Conservation (phyloP, 2,329 filamentous ascomycete genomes). For the Lecanicillium sp. region DNA sequence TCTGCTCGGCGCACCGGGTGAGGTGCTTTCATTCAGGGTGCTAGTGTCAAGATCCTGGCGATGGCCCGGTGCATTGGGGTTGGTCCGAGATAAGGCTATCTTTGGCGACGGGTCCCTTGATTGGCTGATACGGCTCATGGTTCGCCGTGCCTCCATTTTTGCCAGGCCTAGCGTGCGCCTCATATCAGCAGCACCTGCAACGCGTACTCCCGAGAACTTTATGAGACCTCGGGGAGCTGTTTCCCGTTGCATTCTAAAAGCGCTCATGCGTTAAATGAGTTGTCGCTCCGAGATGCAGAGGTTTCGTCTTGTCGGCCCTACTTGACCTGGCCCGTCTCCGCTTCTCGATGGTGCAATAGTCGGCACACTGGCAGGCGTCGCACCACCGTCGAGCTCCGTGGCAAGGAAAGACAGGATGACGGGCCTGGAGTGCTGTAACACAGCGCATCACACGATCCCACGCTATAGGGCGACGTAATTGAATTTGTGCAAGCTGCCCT, state of each 20-base stretch:
- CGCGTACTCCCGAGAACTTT: not conserved
- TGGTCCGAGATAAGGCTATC: constrained; percentile 7
- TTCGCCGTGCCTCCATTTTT: not conserved
- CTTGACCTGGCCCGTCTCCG: no score
- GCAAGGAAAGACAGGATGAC: no score
- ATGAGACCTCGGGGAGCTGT: not conserved
- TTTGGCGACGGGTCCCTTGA: not conserved
- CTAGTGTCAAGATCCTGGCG: constrained; percentile 6
- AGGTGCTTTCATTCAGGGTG: no score
- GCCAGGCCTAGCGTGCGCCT: not conserved
- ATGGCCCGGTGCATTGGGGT: constrained; percentile 9
- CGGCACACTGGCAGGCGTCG: no score
- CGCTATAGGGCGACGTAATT: no score
- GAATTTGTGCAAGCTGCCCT: not conserved
- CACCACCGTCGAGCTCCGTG: no score
- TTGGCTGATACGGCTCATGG: constrained; percentile 2
- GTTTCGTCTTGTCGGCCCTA: no score
- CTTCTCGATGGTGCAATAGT: no score
- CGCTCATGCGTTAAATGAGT: not conserved
- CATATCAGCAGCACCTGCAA: constrained; percentile 3
- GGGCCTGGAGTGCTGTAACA: no score
- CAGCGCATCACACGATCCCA: no score
- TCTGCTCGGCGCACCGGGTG: no score
- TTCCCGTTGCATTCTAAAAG: not conserved
- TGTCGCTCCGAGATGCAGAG: not conserved